These are phyloP conservation scores for Fraxinus platypoda DNA, from an alignment of 305 asterid species.

Conservation along the genomic window DNA sequence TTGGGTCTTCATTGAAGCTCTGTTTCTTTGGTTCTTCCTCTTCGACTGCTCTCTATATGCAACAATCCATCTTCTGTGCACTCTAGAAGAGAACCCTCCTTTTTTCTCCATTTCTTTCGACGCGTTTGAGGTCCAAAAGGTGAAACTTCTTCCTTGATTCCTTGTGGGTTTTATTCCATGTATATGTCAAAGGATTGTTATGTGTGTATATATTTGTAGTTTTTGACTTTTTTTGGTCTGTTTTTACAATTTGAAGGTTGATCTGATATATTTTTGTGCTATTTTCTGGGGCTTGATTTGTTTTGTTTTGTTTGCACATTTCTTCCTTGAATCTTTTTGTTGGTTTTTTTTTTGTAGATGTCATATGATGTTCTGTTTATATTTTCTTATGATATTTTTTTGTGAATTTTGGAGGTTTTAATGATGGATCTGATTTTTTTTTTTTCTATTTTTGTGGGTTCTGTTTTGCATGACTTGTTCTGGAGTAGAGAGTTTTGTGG, in stretches of 20 bases:
- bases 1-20: constrained; percentile 57
- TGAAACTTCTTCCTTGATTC: constrained; percentile 28
- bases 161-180: constrained; percentile 8
- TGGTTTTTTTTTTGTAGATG: not conserved
- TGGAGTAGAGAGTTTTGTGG: constrained; percentile 83
- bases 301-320: not conserved
- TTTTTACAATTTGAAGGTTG: not conserved
- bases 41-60: constrained; percentile 33
- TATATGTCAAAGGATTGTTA: not conserved
- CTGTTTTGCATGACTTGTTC: constrained; percentile 76
- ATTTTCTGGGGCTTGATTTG: not conserved
- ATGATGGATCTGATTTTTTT: constrained; percentile 37
- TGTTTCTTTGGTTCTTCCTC: constrained; percentile 36
- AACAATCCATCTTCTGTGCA: constrained; percentile 52
- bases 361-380: not conserved
- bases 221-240: not conserved
- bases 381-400: not conserved
- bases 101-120: constrained; percentile 57
- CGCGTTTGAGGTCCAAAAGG: constrained; percentile 99
- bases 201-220: not conserved
- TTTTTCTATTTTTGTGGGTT: constrained; percentile 12
- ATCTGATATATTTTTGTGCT: not conserved
- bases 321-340: not conserved
- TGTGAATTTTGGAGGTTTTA: constrained; percentile 26
- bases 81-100: constrained; percentile 50